A percentile compares a stretch with the other conserved stretches of the same genome.
Evolutionary conservation across 2,329 filamentous ascomycete species (phyloP).

Genomic region (Aspergillus pseudoglaucus): DNA sequence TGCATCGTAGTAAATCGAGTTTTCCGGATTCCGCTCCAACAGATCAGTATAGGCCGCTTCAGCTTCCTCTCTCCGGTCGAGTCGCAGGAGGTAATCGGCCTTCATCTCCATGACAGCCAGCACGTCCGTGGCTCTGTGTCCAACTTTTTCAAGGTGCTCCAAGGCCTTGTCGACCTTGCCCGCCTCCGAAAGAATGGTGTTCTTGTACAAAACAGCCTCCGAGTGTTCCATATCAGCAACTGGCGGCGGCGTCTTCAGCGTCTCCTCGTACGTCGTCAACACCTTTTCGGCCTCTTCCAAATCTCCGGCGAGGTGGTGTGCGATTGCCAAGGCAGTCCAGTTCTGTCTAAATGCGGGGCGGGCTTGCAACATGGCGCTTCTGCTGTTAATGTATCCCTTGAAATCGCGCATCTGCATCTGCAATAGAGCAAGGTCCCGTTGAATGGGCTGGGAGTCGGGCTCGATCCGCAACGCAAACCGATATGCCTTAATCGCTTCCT

Average conservation of each 20-base stretch:
- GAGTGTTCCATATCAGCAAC: constrained; percentile 84
- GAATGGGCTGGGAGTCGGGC: constrained; percentile 89
- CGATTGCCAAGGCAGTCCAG: constrained; percentile 95
- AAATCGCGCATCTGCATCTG: constrained; percentile 97
- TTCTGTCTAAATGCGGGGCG: constrained; percentile 78
- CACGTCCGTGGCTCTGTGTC: constrained; percentile 74
- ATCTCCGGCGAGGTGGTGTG: constrained; percentile 84
- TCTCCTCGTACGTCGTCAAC: constrained; percentile 86
- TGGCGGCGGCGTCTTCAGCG: constrained; percentile 71
- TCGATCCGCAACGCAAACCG: constrained; percentile 90
- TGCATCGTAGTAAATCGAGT: constrained; percentile 75
- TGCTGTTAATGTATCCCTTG: constrained; percentile 83
- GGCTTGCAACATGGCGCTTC: constrained; percentile 78
- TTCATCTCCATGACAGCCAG: constrained; percentile 78
- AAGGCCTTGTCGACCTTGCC: constrained; percentile 77
- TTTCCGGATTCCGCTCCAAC: constrained; percentile 81
- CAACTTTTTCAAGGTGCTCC: constrained; percentile 73
- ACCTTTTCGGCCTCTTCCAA: constrained; percentile 82
- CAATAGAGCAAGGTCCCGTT: constrained; percentile 83
- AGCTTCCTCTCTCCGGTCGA: constrained; percentile 73
- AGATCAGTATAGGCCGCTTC: constrained; percentile 72
- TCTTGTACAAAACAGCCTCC: constrained; percentile 92
- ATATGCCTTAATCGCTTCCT: constrained; percentile 98
- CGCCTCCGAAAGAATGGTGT: constrained; percentile 82
- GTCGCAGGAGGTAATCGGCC: constrained; percentile 73